These are phyloP conservation scores for Phytophthora niederhauseri DNA, from an alignment of 352 stramenopile species.

Conservation along the genomic window DNA sequence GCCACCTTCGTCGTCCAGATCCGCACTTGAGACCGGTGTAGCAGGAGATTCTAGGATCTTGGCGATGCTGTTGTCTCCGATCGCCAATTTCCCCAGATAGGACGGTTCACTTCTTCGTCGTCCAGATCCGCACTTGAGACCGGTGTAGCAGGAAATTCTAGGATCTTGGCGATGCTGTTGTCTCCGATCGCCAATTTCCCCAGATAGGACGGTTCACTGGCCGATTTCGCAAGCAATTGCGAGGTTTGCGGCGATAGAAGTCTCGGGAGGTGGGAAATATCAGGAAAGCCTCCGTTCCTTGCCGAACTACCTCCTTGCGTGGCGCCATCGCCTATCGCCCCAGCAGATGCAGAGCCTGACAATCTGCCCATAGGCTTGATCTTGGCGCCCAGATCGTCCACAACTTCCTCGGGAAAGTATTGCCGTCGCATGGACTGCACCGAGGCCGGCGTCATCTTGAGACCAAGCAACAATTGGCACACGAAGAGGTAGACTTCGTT, in stretches of 20 bases:
- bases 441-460: conserved; percentile 67
- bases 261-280: conserved; percentile 31
- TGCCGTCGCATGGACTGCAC: conserved; percentile 73
- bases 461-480: conserved; percentile 68
- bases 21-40: conserved; percentile 4
- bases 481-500: conserved; percentile 79
- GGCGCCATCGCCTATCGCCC: conserved; percentile 13
- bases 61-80: conserved; percentile 61
- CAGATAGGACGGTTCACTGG: conserved; percentile 60
- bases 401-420: conserved; percentile 77
- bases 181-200: conserved; percentile 53
- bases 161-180: conserved; percentile 67
- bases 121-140: conserved; percentile 17
- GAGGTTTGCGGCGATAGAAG: conserved; percentile 38
- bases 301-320: conserved; percentile 7
- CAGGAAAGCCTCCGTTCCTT: conserved; percentile 19
- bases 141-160: conserved; percentile 23
- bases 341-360: conserved; percentile 13
- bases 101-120: too few relatives aligned
- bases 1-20: conserved; percentile 23
- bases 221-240: conserved; percentile 40
- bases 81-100: conserved; percentile 53
- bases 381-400: conserved; percentile 58
- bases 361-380: conserved; percentile 41
- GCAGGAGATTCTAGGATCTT: conserved; percentile 49